Conservation (phyloP, 2,329 filamentous ascomycete species). For the Penicillium sclerotigenum region DNA sequence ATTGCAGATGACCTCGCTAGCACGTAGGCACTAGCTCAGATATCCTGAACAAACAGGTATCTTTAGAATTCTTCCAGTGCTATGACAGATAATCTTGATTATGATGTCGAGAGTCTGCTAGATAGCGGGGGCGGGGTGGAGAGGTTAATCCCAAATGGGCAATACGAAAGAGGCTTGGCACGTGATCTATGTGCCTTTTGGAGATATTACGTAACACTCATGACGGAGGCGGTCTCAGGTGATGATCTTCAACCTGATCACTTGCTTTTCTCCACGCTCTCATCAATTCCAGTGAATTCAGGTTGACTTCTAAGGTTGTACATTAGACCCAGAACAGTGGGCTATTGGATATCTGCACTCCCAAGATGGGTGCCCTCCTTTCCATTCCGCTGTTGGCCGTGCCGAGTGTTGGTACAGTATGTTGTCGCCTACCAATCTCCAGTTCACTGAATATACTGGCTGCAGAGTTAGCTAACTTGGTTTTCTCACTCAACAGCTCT, state of each 20-base stretch:
- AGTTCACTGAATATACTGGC: neutral
- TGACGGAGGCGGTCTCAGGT: conserved; percentile 1
- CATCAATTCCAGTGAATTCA: neutral
- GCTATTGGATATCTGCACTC: neutral
- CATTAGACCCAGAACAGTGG: neutral
- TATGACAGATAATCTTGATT: neutral
- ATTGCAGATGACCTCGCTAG: neutral
- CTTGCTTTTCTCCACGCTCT: conserved; percentile 11
- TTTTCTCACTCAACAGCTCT: conserved; percentile 51
- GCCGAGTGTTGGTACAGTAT: conserved; percentile 80
- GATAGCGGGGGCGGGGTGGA: neutral
- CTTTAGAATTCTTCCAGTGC: neutral
- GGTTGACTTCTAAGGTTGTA: neutral
- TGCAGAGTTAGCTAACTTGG: conserved; percentile 12
- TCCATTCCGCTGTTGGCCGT: conserved; percentile 86
- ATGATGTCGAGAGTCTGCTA: neutral
- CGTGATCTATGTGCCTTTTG: neutral
- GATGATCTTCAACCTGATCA: conserved; percentile 3
- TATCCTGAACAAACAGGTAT: neutral
- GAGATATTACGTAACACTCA: neutral
- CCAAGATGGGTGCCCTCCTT: conserved; percentile 80
- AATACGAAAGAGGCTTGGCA: neutral
- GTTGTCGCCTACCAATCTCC: conserved; percentile 35
- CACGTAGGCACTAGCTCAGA: neutral
- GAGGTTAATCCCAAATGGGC: neutral